These are phyloP conservation scores for Leccinum broughii DNA, from an alignment of 768 basidiomycete genomes.

Conservation along the genomic window DNA sequence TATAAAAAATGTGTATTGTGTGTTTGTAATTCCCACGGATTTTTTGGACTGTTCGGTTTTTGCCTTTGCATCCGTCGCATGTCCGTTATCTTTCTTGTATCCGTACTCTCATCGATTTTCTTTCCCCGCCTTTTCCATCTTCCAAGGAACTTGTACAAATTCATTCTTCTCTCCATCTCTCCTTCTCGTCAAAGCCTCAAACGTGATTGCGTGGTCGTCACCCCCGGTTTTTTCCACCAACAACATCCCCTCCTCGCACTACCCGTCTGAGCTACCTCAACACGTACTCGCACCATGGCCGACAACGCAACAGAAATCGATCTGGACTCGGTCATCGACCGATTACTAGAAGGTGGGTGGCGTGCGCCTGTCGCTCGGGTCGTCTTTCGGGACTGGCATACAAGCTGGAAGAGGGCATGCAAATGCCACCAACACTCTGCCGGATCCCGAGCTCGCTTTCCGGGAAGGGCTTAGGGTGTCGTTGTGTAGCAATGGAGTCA, in stretches of 20 bases:
- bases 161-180: conserved; percentile 1
- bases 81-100: conserved; percentile 38
- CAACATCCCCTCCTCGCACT: conserved; percentile 23
- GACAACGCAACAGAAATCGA: conserved; percentile 91
- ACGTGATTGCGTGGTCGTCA: conserved; percentile 20
- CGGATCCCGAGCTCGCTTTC: neutral
- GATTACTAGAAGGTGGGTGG: conserved; percentile 90
- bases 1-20: neutral
- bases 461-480: conserved; percentile 14
- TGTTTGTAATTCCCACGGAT: conserved; percentile 30
- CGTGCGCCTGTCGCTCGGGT: conserved; percentile 27
- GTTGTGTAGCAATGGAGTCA: neutral
- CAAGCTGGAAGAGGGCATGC: conserved; percentile 4
- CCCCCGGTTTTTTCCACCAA: conserved; percentile 28
- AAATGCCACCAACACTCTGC: neutral
- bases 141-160: conserved; percentile 17
- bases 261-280: conserved; percentile 12
- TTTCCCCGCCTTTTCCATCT: conserved; percentile 9
- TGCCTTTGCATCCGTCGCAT: conserved; percentile 32
- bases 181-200: conserved; percentile 20
- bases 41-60: conserved; percentile 34
- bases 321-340: conserved; percentile 99
- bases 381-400: conserved; percentile 16
- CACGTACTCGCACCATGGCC: conserved; percentile 52
- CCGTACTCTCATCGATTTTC: conserved; percentile 36